Percentiles rank a stretch among this genome's conserved stretches.
phyloP scores from a whole-genome alignment of 2,329 filamentous ascomycete species.

The Calonectria pseudoturangicola region DNA sequence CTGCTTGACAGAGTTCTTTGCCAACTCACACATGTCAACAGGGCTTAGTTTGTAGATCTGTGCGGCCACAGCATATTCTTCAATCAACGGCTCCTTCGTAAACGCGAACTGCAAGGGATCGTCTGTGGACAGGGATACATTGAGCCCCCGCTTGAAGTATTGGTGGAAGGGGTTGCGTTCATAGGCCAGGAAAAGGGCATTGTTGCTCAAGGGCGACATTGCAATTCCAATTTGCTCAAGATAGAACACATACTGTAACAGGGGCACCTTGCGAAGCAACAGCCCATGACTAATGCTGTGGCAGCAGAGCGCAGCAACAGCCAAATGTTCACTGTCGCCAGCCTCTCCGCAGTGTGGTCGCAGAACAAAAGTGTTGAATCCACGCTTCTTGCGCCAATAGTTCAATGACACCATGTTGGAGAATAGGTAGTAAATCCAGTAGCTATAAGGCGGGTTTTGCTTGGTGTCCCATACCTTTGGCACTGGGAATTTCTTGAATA shows the following conservation, averaged over 20 bases:
- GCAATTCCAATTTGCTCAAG: constrained; percentile 98
- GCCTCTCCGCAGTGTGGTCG: constrained; percentile 97
- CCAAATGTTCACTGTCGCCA: constrained; percentile 96
- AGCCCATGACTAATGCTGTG: constrained; percentile 98
- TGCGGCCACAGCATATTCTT: constrained; percentile 97
- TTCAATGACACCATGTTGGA: constrained; percentile 96
- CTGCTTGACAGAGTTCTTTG: constrained; percentile 95
- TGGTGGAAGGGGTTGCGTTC: constrained; percentile 97
- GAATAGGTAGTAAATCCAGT: constrained; percentile 99
- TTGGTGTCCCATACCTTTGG: constrained; percentile 92
- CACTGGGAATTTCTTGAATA: constrained; percentile 97
- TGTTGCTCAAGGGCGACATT: constrained; percentile 99
- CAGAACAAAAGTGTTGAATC: constrained; percentile 96
- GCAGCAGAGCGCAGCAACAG: constrained; percentile 91
- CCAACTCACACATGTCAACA: constrained; percentile 98
- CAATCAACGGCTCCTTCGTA: constrained; percentile 97
- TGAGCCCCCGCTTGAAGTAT: constrained; percentile 95
- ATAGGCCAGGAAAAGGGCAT: constrained; percentile 95
- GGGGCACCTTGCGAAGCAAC: constrained; percentile 91
- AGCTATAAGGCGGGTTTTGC: constrained; percentile 98
- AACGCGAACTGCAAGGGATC: constrained; percentile 98
- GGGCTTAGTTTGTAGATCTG: constrained; percentile 99
- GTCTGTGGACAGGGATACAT: constrained; percentile 96
- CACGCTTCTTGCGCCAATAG: constrained; percentile 90
- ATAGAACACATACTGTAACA: constrained; percentile 98